Percentiles rank a stretch among this genome's conserved stretches.
Evolutionary conservation across 2,329 filamentous ascomycete species (phyloP).

Genomic region (Pseudofabraea citricarpa): DNA sequence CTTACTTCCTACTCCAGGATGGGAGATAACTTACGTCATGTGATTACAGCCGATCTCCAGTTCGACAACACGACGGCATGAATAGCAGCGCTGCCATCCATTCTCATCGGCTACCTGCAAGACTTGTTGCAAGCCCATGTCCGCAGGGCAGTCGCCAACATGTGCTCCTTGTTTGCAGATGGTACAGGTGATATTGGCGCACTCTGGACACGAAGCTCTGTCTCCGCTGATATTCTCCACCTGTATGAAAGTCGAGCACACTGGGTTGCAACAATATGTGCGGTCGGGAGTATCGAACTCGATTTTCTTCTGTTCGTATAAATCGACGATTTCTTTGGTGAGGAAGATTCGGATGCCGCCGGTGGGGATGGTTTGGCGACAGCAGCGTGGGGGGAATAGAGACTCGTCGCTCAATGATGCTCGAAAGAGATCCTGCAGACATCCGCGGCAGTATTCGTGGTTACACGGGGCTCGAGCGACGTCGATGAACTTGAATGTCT

Average conservation of each 20-base stretch:
- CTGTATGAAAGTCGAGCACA: not conserved
- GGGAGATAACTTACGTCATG: not conserved
- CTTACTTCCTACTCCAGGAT: not conserved
- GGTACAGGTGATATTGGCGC: not conserved
- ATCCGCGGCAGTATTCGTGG: no score
- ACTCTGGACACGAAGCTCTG: not conserved
- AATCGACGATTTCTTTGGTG: not conserved
- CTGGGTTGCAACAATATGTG: not conserved
- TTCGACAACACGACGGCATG: not conserved
- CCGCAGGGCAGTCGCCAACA: not conserved
- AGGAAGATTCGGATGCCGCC: not conserved
- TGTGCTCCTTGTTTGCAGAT: not conserved
- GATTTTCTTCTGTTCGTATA: not conserved
- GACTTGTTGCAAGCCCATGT: not conserved
- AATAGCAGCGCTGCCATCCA: not conserved
- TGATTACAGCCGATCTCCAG: not conserved
- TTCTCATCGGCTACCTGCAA: not conserved
- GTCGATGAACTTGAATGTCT: no score
- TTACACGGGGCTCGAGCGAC: no score
- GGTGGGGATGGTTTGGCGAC: not conserved
- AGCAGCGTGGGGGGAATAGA: not conserved
- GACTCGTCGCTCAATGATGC: no score
- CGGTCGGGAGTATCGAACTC: not conserved
- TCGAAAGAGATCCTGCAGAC: no score
- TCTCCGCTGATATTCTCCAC: not conserved